Base-by-base conservation (phyloP, 75 land plant genomes). In the Cunninghamia lanceolata region DNA sequence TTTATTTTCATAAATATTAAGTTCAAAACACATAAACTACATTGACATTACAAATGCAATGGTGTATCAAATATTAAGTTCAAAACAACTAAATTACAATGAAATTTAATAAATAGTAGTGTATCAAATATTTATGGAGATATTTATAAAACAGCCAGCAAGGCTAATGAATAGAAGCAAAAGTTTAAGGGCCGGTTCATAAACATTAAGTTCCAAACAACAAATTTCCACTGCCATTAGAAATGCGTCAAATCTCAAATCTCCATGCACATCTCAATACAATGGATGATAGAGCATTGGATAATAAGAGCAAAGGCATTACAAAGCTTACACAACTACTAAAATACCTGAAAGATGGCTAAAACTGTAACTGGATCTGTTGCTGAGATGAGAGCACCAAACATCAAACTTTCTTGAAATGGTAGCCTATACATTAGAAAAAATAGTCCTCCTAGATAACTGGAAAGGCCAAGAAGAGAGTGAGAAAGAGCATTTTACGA, bases 321-420 rank as follows among this genome's bases (percentile, higher is more conserved):
- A 45, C 28, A 45, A 13, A 32, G 47, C 32, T 80, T 42, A 5
- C 17, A 4, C 7, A 43, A 39, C 32, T 15, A 85, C 30, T 35
- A 80, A 30, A 10, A 34, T 76, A 98, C 99, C 95, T 98, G 99
- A 88, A 98, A 98, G 85, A 98, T 96, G 45, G 98, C 94, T 87
- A 98, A 88, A 47, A 98, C 99, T 70, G 99, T 96, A 53, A 98
- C 98, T 82, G 99, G 99, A 91, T 98, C 99, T 25, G 99, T 98
- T 56, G 99, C 96, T 40, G 99, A 98, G 43, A 98, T 95, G 39
- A 98, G 91, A 82, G 99, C 92, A 53, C 99, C 99, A 92, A 96
- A 98, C 92, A 98, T 93, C 85, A 98, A 53, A 84, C 98, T 92
- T 84, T 98, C 99, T 86, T 91, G 91, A 80, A 98, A 96, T 56